A percentile compares a stretch with the other conserved stretches of the same genome.
These are phyloP conservation scores for Sisymbrium altissimum DNA, from an alignment of 345 rosid genomes.

Conservation along the genomic window DNA sequence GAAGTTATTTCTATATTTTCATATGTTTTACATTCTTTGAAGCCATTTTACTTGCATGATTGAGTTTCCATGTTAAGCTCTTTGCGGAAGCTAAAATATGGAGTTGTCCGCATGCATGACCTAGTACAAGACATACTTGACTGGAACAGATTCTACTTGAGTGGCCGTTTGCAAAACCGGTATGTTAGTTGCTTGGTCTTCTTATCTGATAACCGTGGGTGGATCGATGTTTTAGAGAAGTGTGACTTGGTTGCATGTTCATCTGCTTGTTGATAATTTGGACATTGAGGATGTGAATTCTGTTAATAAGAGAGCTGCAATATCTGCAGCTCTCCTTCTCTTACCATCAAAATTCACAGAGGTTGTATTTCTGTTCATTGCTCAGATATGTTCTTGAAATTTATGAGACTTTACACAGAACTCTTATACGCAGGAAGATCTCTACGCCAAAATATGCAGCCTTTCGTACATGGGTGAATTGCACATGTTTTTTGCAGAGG, in stretches of 20 bases:
- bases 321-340: slow-evolving; percentile 88
- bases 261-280: slow-evolving; percentile 66
- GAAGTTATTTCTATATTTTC: not conserved
- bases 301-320: slow-evolving; percentile 70
- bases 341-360: slow-evolving; percentile 74
- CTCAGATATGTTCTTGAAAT: not conserved
- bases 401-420: not conserved
- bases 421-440: slow-evolving; percentile 68
- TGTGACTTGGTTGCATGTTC: slow-evolving; percentile 45
- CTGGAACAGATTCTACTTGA: slow-evolving; percentile 77
- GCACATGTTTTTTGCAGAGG: slow-evolving; percentile 92
- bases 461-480: slow-evolving; percentile 90
- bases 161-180: slow-evolving; percentile 91
- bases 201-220: not conserved
- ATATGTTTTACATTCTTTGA: not conserved
- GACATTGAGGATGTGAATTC: slow-evolving; percentile 53
- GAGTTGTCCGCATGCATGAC: slow-evolving; percentile 80
- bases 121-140: slow-evolving; percentile 64
- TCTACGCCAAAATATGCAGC: slow-evolving; percentile 79
- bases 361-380: slow-evolving; percentile 41
- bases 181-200: slow-evolving; percentile 26
- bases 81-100: slow-evolving; percentile 78
- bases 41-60: not conserved
- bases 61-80: slow-evolving; percentile 16
- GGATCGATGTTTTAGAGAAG: not conserved